phyloP scores from a whole-genome alignment of 2,329 filamentous ascomycete genomes.

The Phaeosphaeriaceae sp. region DNA sequence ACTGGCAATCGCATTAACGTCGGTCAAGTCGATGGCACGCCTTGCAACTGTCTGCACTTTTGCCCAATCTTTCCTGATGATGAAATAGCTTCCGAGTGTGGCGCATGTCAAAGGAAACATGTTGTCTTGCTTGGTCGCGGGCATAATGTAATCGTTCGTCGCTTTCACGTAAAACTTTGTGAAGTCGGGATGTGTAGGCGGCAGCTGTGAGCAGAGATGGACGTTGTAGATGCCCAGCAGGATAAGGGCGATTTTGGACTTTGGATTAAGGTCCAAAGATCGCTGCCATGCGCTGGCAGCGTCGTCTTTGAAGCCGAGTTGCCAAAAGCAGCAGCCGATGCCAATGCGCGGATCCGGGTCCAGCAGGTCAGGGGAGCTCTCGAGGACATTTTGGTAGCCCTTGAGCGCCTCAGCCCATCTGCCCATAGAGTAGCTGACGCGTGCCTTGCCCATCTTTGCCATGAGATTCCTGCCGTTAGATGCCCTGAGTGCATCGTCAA shows the following conservation, averaged over 20 bases:
- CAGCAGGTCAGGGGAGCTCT: slow-evolving; percentile 83
- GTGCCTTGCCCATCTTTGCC: slow-evolving; percentile 87
- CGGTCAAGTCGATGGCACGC: slow-evolving; percentile 93
- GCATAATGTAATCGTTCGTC: slow-evolving; percentile 93
- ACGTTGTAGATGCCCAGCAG: slow-evolving; percentile 90
- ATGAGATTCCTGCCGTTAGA: slow-evolving; percentile 90
- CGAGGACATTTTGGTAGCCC: slow-evolving; percentile 84
- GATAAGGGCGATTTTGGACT: slow-evolving; percentile 89
- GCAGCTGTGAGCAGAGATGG: slow-evolving; percentile 81
- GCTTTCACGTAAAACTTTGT: slow-evolving; percentile 86
- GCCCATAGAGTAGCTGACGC: slow-evolving; percentile 83
- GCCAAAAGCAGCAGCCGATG: slow-evolving; percentile 97
- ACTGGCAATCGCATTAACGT: slow-evolving; percentile 94
- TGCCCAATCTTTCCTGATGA: slow-evolving; percentile 78
- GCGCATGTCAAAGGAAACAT: slow-evolving; percentile 88
- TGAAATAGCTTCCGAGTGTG: slow-evolving; percentile 88
- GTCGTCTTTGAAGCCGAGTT: slow-evolving; percentile 91
- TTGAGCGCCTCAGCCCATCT: slow-evolving; percentile 85
- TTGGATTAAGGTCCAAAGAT: slow-evolving; percentile 78
- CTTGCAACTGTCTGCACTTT: slow-evolving; percentile 87
- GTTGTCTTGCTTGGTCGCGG: slow-evolving; percentile 92
- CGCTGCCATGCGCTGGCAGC: slow-evolving; percentile 91
- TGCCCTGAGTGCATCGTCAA: slow-evolving; percentile 88
- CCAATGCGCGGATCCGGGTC: slow-evolving; percentile 96
- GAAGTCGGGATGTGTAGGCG: slow-evolving; percentile 85